Percentiles rank a stretch among this genome's conserved stretches.
Evolutionary conservation across 352 stramenopile genomes (phyloP).

Genomic region (Globisporangium lucens): DNA sequence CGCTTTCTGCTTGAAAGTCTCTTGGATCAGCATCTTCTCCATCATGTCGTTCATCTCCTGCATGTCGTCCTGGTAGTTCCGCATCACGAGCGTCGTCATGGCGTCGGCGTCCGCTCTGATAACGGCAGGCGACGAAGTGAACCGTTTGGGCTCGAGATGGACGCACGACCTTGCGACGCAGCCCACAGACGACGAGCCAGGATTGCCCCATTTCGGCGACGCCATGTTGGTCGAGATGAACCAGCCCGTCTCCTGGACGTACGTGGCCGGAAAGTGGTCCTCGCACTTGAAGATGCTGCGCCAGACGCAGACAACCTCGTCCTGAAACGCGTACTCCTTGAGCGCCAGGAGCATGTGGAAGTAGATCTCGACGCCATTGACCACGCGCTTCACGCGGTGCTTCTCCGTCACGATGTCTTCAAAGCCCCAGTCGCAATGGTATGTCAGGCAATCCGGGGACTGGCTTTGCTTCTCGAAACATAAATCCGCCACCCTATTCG

Average conservation of each 20-base stretch:
- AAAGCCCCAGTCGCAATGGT: conserved; percentile 3
- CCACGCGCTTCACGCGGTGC: background rate
- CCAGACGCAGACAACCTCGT: conserved; percentile 10
- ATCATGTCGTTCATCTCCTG: conserved; percentile 43
- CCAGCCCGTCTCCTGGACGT: conserved; percentile 10
- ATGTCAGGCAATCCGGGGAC: background rate
- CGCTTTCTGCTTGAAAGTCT: conserved; percentile 15
- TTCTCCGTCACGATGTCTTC: conserved; percentile 8
- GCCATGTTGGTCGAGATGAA: background rate
- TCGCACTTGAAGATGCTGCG: conserved; percentile 11
- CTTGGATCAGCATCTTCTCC: conserved; percentile 49
- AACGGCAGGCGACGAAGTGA: background rate
- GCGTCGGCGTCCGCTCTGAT: conserved; percentile 29
- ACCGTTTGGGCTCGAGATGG: conserved; percentile 9
- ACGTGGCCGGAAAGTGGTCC: conserved; percentile 7
- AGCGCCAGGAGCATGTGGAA: conserved; percentile 3
- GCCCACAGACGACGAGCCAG: background rate
- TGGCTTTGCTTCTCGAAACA: background rate
- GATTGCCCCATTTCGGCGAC: background rate
- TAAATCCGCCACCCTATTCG: background rate
- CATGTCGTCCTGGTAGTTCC: conserved; percentile 53
- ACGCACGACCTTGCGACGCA: background rate
- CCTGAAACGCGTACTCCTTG: conserved; percentile 1
- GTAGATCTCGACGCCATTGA: background rate
- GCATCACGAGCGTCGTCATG: conserved; percentile 53